phyloP scores from a whole-genome alignment of 2,329 filamentous ascomycete species.

The Sordariomycetes sp. region DNA sequence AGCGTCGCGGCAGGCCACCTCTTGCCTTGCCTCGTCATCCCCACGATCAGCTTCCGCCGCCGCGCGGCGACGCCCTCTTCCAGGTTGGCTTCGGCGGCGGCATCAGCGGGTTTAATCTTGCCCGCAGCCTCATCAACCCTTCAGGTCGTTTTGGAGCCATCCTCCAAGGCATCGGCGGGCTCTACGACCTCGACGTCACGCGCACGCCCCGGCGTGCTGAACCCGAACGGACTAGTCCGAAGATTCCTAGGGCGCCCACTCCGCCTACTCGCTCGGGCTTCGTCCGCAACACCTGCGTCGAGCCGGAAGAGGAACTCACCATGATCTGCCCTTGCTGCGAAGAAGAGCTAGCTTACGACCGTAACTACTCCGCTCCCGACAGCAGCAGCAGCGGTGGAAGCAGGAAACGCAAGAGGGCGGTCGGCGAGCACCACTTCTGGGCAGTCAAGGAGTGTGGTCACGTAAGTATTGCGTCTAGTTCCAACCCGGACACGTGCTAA shows the following conservation, averaged over 20 bases:
- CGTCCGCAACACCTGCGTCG: constrained; percentile 54
- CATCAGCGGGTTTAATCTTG: too few species aligned
- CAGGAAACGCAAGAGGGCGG: constrained; percentile 34
- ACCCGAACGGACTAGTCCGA: not conserved
- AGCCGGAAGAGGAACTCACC: constrained; percentile 52
- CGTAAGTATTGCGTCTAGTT: too few species aligned
- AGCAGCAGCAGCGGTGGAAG: constrained; percentile 8
- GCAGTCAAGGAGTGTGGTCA: constrained; percentile 86
- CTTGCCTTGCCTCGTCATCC: not conserved
- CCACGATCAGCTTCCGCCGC: too few species aligned
- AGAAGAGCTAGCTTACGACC: constrained; percentile 71
- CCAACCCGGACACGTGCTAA: too few species aligned
- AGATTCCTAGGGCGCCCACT: constrained; percentile 50
- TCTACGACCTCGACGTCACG: not conserved
- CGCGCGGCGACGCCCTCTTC: constrained; percentile 3
- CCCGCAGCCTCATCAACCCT: not conserved
- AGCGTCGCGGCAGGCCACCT: constrained; percentile 5
- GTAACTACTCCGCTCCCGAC: constrained; percentile 14
- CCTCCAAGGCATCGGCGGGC: not conserved
- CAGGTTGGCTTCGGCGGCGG: not conserved
- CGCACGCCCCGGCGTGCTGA: constrained; percentile 4
- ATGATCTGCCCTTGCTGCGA: constrained; percentile 82
- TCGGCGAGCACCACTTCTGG: constrained; percentile 80
- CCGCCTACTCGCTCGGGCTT: constrained; percentile 65
- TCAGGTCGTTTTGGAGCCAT: not conserved